Evolutionary conservation across 2,329 filamentous ascomycete species (phyloP), one percentile per base, ranked within the genome.

Genomic region (Fusarium incarnatum): DNA sequence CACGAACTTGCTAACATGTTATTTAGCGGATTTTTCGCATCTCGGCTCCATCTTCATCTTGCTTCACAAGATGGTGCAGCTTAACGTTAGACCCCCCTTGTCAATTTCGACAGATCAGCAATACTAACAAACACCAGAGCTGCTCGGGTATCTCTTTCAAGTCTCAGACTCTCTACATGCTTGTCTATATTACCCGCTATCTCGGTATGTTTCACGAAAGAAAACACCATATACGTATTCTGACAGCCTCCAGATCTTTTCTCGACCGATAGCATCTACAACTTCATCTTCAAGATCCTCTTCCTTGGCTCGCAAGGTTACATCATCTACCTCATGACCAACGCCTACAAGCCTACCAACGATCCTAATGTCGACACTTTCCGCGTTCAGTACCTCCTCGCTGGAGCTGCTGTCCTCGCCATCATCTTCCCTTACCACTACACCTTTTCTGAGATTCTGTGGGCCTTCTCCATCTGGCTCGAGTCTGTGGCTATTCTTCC

Each of bases 91-190:
- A 62, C 55, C 42, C 16, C 30, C 68, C 68, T 67, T 59, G 34
- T 48, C 65, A 53, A 40, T 44, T 37, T 28, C 22, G 28, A 53
- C 40, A 27, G 37, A 60, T 54, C 48, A 45, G 50, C 48, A 65
- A 75, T 64, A 75, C 77, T 67, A 40, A 64, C 25, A 48, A 28
- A 30, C 49, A 58, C n/a, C 79, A 98, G 95, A 98, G 94, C 86
- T 97, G 94, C 80, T 91, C 95, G 44, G 96, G 96, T 75, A 95
- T 99, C 82, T 99, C 96, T 18, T 98, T 99, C 88, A 99, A 99
- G 81, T 98, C 95, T 67, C 96, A 99, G 87, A 93, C 91, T 53
- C 88, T 99, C 60, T 99, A 99, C 83, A 86, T 98, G 73, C 84
- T 97, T 46, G 96, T 99, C 76, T 99, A 99, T 82, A 80, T 97